These are phyloP conservation scores for Hortiboletus campestris DNA, from an alignment of 768 basidiomycete species.

Conservation along the genomic window DNA sequence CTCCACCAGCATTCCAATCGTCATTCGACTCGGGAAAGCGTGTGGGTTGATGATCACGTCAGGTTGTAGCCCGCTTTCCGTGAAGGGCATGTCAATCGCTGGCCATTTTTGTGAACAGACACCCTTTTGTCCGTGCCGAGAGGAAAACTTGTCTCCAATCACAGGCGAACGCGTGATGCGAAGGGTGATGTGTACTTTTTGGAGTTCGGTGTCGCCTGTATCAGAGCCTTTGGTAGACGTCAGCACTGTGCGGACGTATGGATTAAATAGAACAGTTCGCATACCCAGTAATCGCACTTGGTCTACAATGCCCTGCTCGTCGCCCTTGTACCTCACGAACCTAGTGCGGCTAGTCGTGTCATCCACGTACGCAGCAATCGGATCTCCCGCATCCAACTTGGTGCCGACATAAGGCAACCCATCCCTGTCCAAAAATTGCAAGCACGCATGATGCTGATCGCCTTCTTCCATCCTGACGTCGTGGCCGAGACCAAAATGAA, in stretches of 20 bases:
- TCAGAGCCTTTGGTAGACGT: conserved; percentile 64
- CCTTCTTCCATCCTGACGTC: conserved; percentile 65
- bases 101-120: conserved; percentile 99
- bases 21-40: conserved; percentile 99
- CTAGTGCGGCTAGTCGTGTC: conserved; percentile 79
- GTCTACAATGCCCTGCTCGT: conserved; percentile 87
- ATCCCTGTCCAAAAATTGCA: conserved; percentile 68
- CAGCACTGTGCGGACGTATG: background rate
- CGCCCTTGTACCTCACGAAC: conserved; percentile 94
- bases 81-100: conserved; percentile 96
- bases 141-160: conserved; percentile 99
- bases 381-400: conserved; percentile 68
- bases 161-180: conserved; percentile 93
- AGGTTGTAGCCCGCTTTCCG: conserved; percentile 97
- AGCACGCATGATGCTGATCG: conserved; percentile 40
- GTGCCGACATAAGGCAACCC: conserved; percentile 82
- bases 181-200: conserved; percentile 91
- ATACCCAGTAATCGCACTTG: conserved; percentile 86
- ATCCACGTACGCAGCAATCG: conserved; percentile 84
- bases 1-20: conserved; percentile 99
- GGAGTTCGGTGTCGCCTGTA: conserved; percentile 80
- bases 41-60: conserved; percentile 99
- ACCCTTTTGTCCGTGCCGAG: conserved; percentile 98
- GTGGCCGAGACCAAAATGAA: conserved; percentile 88
- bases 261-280: conserved; percentile 13